Percentiles rank a stretch among this genome's conserved stretches.
Conservation (phyloP, 768 basidiomycete genomes). For the Tephrocybe sp. region DNA sequence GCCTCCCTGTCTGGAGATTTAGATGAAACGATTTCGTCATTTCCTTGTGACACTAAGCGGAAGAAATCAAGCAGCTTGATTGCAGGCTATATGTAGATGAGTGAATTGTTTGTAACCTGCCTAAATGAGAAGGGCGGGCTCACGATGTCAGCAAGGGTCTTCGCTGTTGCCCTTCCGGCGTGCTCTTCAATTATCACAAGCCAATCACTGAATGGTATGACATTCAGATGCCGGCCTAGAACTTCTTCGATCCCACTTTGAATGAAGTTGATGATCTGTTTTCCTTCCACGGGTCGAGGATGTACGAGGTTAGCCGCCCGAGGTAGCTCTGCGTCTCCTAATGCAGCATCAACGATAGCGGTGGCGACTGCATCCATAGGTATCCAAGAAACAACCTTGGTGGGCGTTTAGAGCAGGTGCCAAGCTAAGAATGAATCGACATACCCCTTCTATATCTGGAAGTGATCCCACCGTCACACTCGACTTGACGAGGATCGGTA, state of each 20-base stretch:
- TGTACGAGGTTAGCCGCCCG: slow-evolving; percentile 33
- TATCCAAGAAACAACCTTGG: slow-evolving; percentile 34
- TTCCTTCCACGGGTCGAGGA: slow-evolving; percentile 33
- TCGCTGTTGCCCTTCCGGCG: slow-evolving; percentile 6
- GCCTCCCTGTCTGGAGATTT: background rate
- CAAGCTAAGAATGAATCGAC: slow-evolving; percentile 7
- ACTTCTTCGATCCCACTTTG: slow-evolving; percentile 9
- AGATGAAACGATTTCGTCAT: background rate
- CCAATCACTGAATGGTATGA: slow-evolving; percentile 23
- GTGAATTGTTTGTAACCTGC: too few species aligned
- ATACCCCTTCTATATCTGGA: slow-evolving; percentile 22
- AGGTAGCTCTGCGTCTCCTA: slow-evolving; percentile 15
- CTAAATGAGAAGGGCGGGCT: background rate
- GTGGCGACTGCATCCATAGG: slow-evolving; percentile 28
- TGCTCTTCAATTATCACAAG: slow-evolving; percentile 12
- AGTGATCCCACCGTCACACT: slow-evolving; percentile 23
- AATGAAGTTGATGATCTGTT: slow-evolving; percentile 16
- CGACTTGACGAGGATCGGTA: slow-evolving; percentile 34
- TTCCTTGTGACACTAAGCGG: background rate
- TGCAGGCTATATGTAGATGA: slow-evolving; percentile 6
- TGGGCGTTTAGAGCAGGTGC: too few species aligned
- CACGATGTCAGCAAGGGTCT: slow-evolving; percentile 13
- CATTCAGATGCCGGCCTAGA: slow-evolving; percentile 5
- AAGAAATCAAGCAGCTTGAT: slow-evolving; percentile 17
- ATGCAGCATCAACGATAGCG: slow-evolving; percentile 29